phyloP scores from a whole-genome alignment of 2,329 filamentous ascomycete species.

The Pleochaeta shiraiana region DNA sequence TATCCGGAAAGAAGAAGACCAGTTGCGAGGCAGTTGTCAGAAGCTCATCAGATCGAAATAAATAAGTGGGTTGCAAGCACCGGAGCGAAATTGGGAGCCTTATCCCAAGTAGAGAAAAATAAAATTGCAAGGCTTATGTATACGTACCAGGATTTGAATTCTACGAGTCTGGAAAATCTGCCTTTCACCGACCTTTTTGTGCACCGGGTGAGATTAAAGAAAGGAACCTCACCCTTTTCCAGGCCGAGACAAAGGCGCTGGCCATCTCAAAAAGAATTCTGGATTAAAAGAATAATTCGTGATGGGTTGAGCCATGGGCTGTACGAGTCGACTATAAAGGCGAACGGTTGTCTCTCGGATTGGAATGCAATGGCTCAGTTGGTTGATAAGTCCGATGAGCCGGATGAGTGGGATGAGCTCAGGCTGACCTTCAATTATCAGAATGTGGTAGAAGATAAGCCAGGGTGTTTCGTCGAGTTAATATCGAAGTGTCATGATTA shows the following conservation, averaged over 20 bases:
- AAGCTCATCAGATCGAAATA: not conserved
- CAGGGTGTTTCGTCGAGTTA: not conserved
- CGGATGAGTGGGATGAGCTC: not conserved
- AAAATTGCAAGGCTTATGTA: not conserved
- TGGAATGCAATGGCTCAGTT: not conserved
- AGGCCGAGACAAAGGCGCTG: not conserved
- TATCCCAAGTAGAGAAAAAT: not conserved
- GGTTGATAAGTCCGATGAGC: not conserved
- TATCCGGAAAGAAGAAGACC: not conserved
- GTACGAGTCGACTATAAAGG: too few relatives aligned
- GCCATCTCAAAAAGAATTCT: too few relatives aligned
- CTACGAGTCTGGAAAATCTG: not conserved
- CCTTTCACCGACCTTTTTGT: not conserved
- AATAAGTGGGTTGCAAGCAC: not conserved
- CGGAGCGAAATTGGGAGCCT: not conserved
- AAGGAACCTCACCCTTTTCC: not conserved
- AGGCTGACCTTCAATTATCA: not conserved
- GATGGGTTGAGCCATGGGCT: too few relatives aligned
- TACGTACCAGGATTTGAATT: not conserved
- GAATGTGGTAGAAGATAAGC: too few relatives aligned
- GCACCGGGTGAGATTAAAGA: not conserved
- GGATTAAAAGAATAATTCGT: too few relatives aligned
- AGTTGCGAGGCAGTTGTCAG: not conserved
- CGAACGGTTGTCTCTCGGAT: too few relatives aligned
- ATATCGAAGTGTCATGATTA: not conserved